Evolutionary conservation across 108 stramenopile genomes (phyloP).

Genomic region (Epithemia pelagica): DNA sequence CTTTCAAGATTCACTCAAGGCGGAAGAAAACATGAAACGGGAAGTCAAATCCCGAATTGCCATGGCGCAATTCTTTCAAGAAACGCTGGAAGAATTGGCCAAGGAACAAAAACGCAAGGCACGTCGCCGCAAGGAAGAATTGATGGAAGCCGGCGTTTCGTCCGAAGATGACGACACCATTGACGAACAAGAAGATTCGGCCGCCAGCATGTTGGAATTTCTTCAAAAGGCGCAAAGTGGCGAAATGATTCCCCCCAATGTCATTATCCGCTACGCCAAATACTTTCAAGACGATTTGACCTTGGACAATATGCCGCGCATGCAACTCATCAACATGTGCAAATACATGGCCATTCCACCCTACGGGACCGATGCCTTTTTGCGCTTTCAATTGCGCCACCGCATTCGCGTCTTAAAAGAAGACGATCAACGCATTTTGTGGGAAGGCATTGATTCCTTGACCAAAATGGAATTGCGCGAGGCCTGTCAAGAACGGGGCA

Average conservation of each 20-base stretch:
- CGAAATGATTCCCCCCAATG: constrained; percentile 77
- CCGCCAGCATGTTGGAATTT: constrained; percentile 80
- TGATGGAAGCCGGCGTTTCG: constrained; percentile 27
- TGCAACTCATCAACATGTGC: constrained; percentile 94
- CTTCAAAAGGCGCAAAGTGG: constrained; percentile 88
- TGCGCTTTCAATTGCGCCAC: constrained; percentile 93
- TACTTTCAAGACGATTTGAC: constrained; percentile 96
- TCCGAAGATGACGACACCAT: constrained; percentile 30
- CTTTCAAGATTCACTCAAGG: constrained; percentile 94
- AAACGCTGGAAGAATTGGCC: constrained; percentile 79
- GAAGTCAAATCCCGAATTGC: constrained; percentile 90
- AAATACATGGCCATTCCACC: constrained; percentile 93
- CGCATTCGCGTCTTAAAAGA: constrained; percentile 77
- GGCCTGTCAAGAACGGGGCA: constrained; percentile 95
- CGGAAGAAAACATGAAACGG: constrained; percentile 96
- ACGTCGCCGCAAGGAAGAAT: constrained; percentile 35
- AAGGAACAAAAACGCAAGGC: constrained; percentile 82
- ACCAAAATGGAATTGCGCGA: constrained; percentile 96
- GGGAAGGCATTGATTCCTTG: constrained; percentile 95
- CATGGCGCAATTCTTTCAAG: constrained; percentile 96
- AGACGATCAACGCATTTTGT: constrained; percentile 96
- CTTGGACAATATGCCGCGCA: constrained; percentile 93
- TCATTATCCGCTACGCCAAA: constrained; percentile 75
- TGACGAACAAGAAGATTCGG: constrained; percentile 58
- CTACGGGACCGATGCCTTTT: constrained; percentile 89